Base-by-base conservation (phyloP, 441 rosid species). In the Isatis lusitanica region DNA sequence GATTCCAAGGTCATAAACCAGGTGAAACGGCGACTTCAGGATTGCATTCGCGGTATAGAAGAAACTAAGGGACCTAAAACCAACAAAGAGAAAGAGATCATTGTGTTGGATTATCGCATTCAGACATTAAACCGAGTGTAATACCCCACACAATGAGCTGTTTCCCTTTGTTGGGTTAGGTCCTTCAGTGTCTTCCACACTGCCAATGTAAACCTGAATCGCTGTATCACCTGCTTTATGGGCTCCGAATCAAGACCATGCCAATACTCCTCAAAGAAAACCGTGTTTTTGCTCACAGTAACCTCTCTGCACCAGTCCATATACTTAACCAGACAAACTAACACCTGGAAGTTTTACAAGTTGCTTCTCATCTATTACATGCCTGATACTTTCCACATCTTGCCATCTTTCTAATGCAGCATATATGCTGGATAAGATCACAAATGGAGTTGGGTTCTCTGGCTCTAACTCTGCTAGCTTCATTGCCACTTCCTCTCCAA, bases 381-480 rank as follows among this genome's bases (percentile, higher is more conserved):
- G 77, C 71, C 92, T 82, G 40, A 80, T 70, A 77, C 81, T 83
- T 79, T 84, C 90, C 70, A 78, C 91, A 60, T 86, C 88, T 36
- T 30, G 58, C 91, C 90, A 83, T 68, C 83, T 86, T 80, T 81
- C 88, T 40, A 83, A 38, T 10, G 73, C 83, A 46, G 88, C 89
- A 76, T 83, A 86, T 31, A 86, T 85, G 65, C 77, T 82, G 9
- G 92, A 87, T 62, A 89, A 74, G 51, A 80, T 79, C 79, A 90
- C 91, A 59, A 79, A 71, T 65, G 90, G 84, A 76, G 80, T 58
- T 39, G 90, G 80, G 70, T 85, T 83, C 58, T 74, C 80, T 13
- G 86, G 88, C 66, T 84, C 83, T 60, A 90, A 48, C 65, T 85
- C 82, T 44, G 80, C 78, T 59, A 85, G 81, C 78, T 81, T 82